These are phyloP conservation scores for Aspergillus tubingensis DNA, from an alignment of 2,329 filamentous ascomycete genomes.

Conservation along the genomic window DNA sequence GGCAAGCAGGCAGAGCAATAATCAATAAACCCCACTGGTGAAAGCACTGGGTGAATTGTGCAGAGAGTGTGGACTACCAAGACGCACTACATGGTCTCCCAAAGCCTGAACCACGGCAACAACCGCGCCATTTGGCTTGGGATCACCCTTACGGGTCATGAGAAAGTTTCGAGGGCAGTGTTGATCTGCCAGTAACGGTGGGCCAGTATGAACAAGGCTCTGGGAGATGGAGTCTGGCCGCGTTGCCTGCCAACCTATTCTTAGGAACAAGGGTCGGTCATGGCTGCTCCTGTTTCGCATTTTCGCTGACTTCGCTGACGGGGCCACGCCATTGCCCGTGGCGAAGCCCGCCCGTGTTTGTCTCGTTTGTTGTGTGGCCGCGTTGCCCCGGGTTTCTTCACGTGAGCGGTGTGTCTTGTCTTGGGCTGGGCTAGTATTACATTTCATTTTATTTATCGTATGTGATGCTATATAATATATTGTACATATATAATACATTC, in stretches of 20 bases:
- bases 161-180: conserved; percentile 12
- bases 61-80: conserved; percentile 1
- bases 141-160: not conserved
- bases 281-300: conserved; percentile 5
- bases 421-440: not conserved
- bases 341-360: conserved; percentile 7
- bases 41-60: not conserved
- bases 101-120: not conserved
- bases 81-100: not conserved
- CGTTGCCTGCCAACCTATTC: conserved; percentile 20
- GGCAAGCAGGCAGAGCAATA: not conserved
- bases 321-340: conserved; percentile 8
- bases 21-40: conserved; percentile 4
- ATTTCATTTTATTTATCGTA: not conserved
- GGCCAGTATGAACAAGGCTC: conserved; percentile 3
- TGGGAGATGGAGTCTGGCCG: conserved; percentile 13
- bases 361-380: not conserved
- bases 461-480: not conserved
- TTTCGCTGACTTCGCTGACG: not conserved
- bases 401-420: not conserved
- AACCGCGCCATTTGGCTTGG: not conserved
- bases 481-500: not conserved
- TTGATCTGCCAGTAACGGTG: conserved; percentile 13
- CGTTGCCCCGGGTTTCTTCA: conserved; percentile 2
- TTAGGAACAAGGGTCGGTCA: conserved; percentile 13